Evolutionary conservation across 495 filamentous ascomycete genomes (phyloP), one percentile per base, ranked within the genome.

Genomic region (Penicillium manginii): DNA sequence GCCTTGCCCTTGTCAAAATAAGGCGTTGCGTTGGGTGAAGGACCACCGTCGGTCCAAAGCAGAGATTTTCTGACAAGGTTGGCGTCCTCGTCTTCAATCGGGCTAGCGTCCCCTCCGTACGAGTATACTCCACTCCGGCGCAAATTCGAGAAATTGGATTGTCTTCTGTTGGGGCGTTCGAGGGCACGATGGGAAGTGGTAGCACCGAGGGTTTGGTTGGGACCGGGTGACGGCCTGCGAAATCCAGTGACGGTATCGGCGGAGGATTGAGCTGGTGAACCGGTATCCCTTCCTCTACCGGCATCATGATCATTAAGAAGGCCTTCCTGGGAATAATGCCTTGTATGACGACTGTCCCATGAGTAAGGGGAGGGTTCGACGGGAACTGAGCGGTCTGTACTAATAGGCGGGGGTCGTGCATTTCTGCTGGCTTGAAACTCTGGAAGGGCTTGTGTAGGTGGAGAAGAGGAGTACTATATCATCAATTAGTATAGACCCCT

Each of bases 281-380:
- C 31, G 17, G 23, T 22, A 39, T 58, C 48, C 19, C 31, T 47
- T 23, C 26, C 40, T 6, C 33, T 48, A 9, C 42, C 49, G 8
- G 26, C 42, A 51, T 59, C 32, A 12, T 65, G 22, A 51, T 76
- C 64, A 55, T 62, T 68, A 45, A 91, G 80, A 29, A 90, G 70
- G 15, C 81, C 83, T 39, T 91, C 87, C 52, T 80, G 77, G 4
- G 88, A 89, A 52, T 84, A 78, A 53, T 84, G 83, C 63, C 87
- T 90, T 3, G 88, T 89, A 51, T 85, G 79, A 54, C 84, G 83
- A 63, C 87, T 91, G 52, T 73, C 84, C 86, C 84, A 89, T 4
- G 88, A 91, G 58, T 85, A 83, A 33, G 84, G 87, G 4, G 88
- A 83, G 14, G 82, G 75, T 31, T 86, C 83, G 42, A 84, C 73